Evolutionary conservation across 2,329 filamentous ascomycete genomes (phyloP).

Genomic region (Teratosphaeria pseudoeucalypti): DNA sequence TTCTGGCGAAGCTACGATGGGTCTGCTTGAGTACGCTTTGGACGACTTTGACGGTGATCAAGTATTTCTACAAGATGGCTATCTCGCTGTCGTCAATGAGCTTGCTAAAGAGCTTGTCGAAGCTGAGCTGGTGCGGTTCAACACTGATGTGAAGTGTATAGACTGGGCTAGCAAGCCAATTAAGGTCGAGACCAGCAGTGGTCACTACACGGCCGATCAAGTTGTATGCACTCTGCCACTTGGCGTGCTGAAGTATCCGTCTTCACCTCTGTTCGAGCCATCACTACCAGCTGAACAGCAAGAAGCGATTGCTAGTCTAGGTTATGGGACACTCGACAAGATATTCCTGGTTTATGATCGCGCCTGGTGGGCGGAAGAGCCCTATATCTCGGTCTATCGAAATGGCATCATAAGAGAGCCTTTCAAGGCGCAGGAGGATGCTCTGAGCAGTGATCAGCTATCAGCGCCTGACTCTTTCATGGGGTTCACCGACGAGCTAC

Average conservation of each 20-base stretch:
- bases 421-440: neutral
- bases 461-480: constrained; percentile 9
- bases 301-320: constrained; percentile 9
- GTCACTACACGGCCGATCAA: constrained; percentile 8
- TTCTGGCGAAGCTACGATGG: constrained; percentile 6
- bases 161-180: constrained; percentile 9
- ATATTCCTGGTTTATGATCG: constrained; percentile 13
- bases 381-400: constrained; percentile 9
- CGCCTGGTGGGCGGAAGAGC: constrained; percentile 15
- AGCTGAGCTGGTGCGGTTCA: constrained; percentile 5
- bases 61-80: constrained; percentile 18
- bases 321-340: constrained; percentile 18
- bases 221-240: constrained; percentile 16
- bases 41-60: constrained; percentile 20
- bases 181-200: constrained; percentile 6
- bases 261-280: constrained; percentile 11
- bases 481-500: constrained; percentile 13
- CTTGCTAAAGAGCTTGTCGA: constrained; percentile 10
- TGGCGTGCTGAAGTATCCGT: constrained; percentile 12
- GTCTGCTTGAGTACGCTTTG: constrained; percentile 16
- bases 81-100: constrained; percentile 13
- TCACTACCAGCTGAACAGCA: constrained; percentile 8
- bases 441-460: neutral
- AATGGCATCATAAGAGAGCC: constrained; percentile 7
- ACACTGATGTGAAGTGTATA: constrained; percentile 8